These are phyloP conservation scores for Leishmania tarentolae DNA, from an alignment of 208 protist genomes.

Conservation along the genomic window DNA sequence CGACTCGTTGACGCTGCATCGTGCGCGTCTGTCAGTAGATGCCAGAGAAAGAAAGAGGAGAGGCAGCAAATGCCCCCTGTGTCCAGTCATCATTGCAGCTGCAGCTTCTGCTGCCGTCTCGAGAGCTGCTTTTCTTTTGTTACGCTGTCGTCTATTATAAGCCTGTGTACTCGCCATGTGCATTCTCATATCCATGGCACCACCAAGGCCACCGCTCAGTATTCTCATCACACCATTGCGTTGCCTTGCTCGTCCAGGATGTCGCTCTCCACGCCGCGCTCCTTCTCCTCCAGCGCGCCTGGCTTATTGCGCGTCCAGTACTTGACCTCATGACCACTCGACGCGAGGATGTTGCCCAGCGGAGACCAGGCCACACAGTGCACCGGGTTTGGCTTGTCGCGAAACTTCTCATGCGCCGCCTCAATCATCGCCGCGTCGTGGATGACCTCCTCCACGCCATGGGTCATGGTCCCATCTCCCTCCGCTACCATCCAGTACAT, in stretches of 20 bases:
- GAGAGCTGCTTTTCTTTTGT: not conserved
- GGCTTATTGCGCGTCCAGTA: slow-evolving; percentile 90
- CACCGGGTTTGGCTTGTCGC: slow-evolving; percentile 79
- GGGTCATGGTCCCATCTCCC: slow-evolving; percentile 60
- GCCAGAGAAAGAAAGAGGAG: not conserved
- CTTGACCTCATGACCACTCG: slow-evolving; percentile 81
- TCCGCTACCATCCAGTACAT: slow-evolving; percentile 88
- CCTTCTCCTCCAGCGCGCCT: slow-evolving; percentile 83
- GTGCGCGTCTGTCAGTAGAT: no score
- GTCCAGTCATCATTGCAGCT: not conserved
- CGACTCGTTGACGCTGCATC: not conserved
- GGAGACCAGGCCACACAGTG: slow-evolving; percentile 81
- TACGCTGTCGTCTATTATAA: not conserved
- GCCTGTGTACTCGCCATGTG: not conserved
- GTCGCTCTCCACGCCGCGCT: slow-evolving; percentile 72
- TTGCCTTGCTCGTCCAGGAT: slow-evolving; percentile 53
- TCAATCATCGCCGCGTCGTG: slow-evolving; percentile 69
- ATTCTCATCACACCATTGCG: not conserved
- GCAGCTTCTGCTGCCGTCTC: not conserved
- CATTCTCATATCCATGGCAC: not conserved
- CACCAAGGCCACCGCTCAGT: not conserved
- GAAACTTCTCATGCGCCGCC: slow-evolving; percentile 80
- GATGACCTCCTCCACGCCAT: slow-evolving; percentile 64
- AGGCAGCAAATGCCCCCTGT: not conserved
- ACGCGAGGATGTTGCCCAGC: slow-evolving; percentile 80